phyloP scores from a whole-genome alignment of 208 protist species.

The Dictyostelium gargantuum region DNA sequence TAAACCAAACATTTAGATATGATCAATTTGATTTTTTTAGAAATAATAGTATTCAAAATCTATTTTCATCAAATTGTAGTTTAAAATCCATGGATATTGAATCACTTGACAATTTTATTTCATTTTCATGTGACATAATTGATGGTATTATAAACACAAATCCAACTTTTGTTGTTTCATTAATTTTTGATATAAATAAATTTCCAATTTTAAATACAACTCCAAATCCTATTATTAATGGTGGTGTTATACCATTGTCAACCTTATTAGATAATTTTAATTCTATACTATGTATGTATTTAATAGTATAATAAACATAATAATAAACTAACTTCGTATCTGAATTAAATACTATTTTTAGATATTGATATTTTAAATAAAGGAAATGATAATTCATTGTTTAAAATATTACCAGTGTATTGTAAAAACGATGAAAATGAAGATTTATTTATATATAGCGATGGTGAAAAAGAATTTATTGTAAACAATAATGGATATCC shows the following conservation, averaged over 20 bases:
- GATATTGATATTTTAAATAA: conserved; percentile 19
- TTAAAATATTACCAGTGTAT: neutral
- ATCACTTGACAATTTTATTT: neutral
- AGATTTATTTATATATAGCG: neutral
- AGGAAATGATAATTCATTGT: neutral
- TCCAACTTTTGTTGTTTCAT: neutral
- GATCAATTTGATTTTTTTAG: neutral
- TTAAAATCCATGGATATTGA: neutral
- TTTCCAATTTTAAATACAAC: neutral
- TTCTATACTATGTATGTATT: neutral
- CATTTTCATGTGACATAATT: neutral
- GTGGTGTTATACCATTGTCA: neutral
- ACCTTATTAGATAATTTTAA: neutral
- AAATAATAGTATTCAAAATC: neutral
- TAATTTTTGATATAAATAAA: neutral
- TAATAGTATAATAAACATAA: no score
- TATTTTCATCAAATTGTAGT: neutral
- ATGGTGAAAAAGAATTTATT: neutral
- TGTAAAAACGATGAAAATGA: neutral
- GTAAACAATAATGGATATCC: neutral
- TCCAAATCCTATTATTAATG: neutral
- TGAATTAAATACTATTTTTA: neutral
- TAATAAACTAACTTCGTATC: no score
- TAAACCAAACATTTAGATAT: neutral
- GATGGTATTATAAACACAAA: neutral